phyloP scores from a whole-genome alignment of 768 basidiomycete genomes.

The Auricularia auricula-judae region DNA sequence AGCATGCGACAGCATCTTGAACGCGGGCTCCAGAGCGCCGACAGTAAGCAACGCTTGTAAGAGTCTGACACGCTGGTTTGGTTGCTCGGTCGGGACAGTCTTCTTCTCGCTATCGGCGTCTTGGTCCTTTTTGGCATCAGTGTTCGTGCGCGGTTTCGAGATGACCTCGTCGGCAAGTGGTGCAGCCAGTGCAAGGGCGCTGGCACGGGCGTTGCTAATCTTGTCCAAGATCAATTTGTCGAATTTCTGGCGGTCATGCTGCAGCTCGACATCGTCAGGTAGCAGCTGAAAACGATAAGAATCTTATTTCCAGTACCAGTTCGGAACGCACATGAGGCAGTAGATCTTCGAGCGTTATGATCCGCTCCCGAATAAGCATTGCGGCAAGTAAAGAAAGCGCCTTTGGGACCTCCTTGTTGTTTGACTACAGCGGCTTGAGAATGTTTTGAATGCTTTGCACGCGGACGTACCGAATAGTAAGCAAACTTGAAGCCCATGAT shows the following conservation, averaged over 20 bases:
- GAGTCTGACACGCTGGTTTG: slow-evolving; percentile 75
- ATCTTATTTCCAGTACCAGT: slow-evolving; percentile 3
- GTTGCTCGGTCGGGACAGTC: slow-evolving; percentile 12
- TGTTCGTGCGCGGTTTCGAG: slow-evolving; percentile 28
- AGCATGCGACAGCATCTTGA: slow-evolving; percentile 70
- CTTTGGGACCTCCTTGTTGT: slow-evolving; percentile 48
- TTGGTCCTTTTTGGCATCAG: slow-evolving; percentile 26
- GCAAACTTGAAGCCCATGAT: slow-evolving; percentile 97
- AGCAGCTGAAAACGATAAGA: slow-evolving; percentile 36
- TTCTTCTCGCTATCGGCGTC: slow-evolving; percentile 22
- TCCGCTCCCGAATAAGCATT: slow-evolving; percentile 80
- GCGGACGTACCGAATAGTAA: slow-evolving; percentile 64
- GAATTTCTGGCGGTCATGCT: slow-evolving; percentile 25
- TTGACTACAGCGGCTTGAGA: background rate
- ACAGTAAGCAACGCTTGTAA: slow-evolving; percentile 72
- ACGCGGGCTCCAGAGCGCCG: slow-evolving; percentile 69
- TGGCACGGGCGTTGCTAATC: slow-evolving; percentile 47
- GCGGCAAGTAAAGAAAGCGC: slow-evolving; percentile 76
- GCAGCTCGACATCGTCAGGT: slow-evolving; percentile 72
- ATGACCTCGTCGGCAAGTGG: slow-evolving; percentile 50
- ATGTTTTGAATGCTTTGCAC: background rate
- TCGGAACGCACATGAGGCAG: slow-evolving; percentile 71
- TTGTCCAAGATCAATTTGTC: slow-evolving; percentile 52
- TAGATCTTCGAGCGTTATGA: slow-evolving; percentile 77
- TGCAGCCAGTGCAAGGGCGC: slow-evolving; percentile 75